Base-by-base conservation (phyloP, 2,329 filamentous ascomycete genomes). In the Colletotrichum magnum region DNA sequence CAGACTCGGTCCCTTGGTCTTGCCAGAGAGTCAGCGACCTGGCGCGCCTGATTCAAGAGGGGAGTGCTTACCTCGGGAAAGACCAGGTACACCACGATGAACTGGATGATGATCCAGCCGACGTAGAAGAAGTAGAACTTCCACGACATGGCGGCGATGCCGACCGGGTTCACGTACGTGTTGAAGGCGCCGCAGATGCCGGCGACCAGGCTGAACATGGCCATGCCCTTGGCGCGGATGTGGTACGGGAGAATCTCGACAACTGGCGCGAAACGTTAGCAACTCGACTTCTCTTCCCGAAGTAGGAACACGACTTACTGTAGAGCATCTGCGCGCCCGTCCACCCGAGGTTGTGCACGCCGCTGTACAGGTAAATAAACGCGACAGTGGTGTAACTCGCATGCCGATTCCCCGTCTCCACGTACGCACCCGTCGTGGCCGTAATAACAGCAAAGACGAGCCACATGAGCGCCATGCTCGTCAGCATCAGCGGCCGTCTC, bases 111-210 rank as follows among this genome's bases (percentile, higher is more conserved):
- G 28, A 71, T 71, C 67, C 65, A 71, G 26, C 50, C 69, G 6
- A 86, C 85, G 62, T 89, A 90, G 24, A 90, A 81, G 69, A 89
- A 86, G 77, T 89, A 90, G 69, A 86, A 89, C 73, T 81, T 85
- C 81, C 86, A 89, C 0, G 80, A 79, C 43, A 89, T 82, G 2
- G 81, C 74, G 0, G 80, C 82, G 2, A 90, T 75, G 0, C 83
- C 88, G 57, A 86, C 84, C 0, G 88, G 88, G 36, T 85, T 85
- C 7, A 90, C 85, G 2, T 74, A 77, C 36, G 77, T 73, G 36
- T 78, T 78, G 53, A 79, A 78, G 16, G 67, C 67, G 15, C 67
- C 67, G 32, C 66, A 69, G 16, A 69, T 57, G 47, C 66, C 66
- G 41, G 66, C 66, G 24, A 69, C 66, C 41, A 69, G 36, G 4